Conservation (phyloP, 2,329 filamentous ascomycete species). For the Diaporthe australafricana region DNA sequence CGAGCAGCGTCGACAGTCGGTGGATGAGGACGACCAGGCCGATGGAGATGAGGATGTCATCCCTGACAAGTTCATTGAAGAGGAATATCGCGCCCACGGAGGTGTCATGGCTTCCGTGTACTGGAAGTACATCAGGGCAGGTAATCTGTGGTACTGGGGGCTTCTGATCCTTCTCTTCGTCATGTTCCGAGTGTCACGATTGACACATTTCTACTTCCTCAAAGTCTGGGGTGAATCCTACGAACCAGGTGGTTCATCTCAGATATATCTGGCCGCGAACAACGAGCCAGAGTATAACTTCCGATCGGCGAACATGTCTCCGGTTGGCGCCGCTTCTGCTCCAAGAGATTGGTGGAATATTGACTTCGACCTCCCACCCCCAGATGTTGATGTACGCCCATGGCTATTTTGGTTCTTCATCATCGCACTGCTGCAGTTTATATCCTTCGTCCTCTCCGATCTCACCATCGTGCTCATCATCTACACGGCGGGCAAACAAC, state of each 20-base stretch:
- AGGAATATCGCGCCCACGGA: constrained; percentile 79
- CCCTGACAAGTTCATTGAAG: constrained; percentile 78
- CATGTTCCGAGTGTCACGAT: constrained; percentile 71
- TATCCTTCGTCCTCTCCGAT: constrained; percentile 71
- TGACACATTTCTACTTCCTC: constrained; percentile 82
- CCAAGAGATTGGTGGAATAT: constrained; percentile 43
- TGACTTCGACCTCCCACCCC: constrained; percentile 69
- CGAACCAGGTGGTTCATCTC: constrained; percentile 45
- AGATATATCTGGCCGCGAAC: constrained; percentile 30
- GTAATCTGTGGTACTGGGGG: constrained; percentile 79
- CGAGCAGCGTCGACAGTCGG: constrained; percentile 49
- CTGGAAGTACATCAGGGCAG: constrained; percentile 87
- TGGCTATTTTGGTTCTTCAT: constrained; percentile 81
- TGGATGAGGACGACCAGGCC: constrained; percentile 39
- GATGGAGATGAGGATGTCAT: constrained; percentile 48
- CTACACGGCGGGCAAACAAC: constrained; percentile 79
- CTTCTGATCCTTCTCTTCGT: constrained; percentile 72
- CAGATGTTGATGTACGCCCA: constrained; percentile 73
- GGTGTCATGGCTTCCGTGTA: constrained; percentile 82
- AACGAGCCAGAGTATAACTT: constrained; percentile 22
- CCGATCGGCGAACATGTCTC: not conserved
- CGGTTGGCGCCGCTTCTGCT: constrained; percentile 20
- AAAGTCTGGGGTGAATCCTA: constrained; percentile 90
- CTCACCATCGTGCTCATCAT: constrained; percentile 80
- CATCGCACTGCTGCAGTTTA: constrained; percentile 71